A percentile compares a stretch with the other conserved stretches of the same genome.
Conservation (phyloP, 352 stramenopile genomes). For the Phytophthora cajani region DNA sequence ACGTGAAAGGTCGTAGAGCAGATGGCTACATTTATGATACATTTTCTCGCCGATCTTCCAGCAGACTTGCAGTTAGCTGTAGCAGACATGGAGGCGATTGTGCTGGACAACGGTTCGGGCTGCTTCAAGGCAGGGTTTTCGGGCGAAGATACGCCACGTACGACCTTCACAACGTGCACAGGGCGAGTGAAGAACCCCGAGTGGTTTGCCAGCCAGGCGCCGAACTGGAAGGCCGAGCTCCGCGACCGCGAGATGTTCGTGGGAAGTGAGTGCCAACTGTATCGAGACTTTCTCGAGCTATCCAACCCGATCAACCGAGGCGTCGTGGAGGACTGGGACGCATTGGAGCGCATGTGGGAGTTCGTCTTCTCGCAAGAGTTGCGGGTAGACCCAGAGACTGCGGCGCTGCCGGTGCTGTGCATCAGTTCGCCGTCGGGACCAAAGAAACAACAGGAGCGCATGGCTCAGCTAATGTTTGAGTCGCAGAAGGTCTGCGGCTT, state of each 20-base stretch:
- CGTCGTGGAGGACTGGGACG: conserved; percentile 85
- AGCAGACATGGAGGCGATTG: conserved; percentile 67
- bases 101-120: conserved; percentile 89
- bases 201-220: conserved; percentile 72
- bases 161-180: conserved; percentile 72
- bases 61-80: background rate
- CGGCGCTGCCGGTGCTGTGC: conserved; percentile 69
- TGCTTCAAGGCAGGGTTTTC: conserved; percentile 85
- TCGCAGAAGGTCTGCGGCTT: conserved; percentile 83
- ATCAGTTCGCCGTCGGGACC: conserved; percentile 63
- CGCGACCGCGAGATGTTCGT: conserved; percentile 82
- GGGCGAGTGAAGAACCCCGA: conserved; percentile 84
- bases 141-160: conserved; percentile 83
- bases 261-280: conserved; percentile 63
- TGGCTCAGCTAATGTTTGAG: conserved; percentile 90
- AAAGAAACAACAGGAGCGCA: conserved; percentile 78
- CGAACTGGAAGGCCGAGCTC: conserved; percentile 65
- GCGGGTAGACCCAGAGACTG: conserved; percentile 76
- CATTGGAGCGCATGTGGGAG: conserved; percentile 87
- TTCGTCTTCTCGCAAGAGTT: conserved; percentile 85
- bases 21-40: conserved; percentile 38
- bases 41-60: conserved; percentile 10
- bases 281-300: conserved; percentile 72
- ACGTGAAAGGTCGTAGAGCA: conserved; percentile 41
- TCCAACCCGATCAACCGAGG: conserved; percentile 81